A percentile compares a stretch with the other conserved stretches of the same genome.
Conservation (phyloP, 495 filamentous ascomycete species). For the Poronia punctata region DNA sequence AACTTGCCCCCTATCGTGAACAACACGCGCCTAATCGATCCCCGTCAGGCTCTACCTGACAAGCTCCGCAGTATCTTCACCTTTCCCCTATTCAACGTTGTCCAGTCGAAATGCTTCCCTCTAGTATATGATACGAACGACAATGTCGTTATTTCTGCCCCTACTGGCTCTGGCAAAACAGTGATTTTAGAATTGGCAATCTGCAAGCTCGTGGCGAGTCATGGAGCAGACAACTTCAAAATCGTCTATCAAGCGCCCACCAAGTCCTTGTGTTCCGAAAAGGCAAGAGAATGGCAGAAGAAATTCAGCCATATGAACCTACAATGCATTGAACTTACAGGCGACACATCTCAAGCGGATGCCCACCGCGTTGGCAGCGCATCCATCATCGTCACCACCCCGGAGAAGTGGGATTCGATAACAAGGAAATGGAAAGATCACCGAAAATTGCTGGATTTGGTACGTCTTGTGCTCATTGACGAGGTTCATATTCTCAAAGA, state of each 20-base stretch:
- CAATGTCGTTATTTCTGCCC: constrained; percentile 84
- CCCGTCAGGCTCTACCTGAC: constrained; percentile 63
- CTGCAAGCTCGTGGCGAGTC: constrained; percentile 61
- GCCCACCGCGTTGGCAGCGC: constrained; percentile 70
- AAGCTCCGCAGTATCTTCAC: constrained; percentile 69
- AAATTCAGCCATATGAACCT: constrained; percentile 75
- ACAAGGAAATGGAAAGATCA: constrained; percentile 96
- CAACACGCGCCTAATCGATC: constrained; percentile 68
- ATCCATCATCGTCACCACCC: constrained; percentile 90
- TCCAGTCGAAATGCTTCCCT: constrained; percentile 83
- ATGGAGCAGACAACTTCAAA: constrained; percentile 69
- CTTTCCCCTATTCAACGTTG: constrained; percentile 80
- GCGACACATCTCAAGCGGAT: constrained; percentile 75
- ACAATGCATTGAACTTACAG: constrained; percentile 79
- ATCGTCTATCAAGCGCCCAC: constrained; percentile 94
- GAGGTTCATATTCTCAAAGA: constrained; percentile 96
- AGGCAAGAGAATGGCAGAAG: constrained; percentile 71
- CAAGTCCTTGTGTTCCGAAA: constrained; percentile 84
- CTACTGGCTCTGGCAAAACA: constrained; percentile 93
- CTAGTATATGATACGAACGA: constrained; percentile 64
- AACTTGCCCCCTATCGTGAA: constrained; percentile 37
- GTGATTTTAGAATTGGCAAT: constrained; percentile 87
- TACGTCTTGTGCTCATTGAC: constrained; percentile 90
- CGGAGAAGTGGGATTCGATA: constrained; percentile 98
- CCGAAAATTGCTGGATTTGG: constrained; percentile 68